Evolutionary conservation across 371 early-diverging fungal species (phyloP), one percentile per base, ranked within the genome.

Genomic region (Caulochytrium protostelioides): DNA sequence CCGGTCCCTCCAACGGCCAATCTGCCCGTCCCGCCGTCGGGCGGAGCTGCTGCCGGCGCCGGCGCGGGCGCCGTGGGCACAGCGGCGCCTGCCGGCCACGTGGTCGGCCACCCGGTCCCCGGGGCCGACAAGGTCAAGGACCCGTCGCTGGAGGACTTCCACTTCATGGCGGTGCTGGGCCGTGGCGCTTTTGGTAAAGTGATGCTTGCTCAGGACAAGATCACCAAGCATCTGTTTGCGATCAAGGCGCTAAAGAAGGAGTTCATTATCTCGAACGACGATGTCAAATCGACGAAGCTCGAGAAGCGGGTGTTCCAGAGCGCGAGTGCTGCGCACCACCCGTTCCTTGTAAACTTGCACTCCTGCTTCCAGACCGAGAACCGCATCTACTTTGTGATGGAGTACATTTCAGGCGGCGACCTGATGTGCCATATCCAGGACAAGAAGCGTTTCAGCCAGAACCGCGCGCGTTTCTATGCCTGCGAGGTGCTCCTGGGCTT

Each of bases 361-460:
- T 58, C 61, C 22, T 55, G 59, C 36, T 72, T 74, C 44, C 65
- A 72, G 35, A 61, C 68, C 21, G 46, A 56, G n/a, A 49, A 46
- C 13, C 52, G 71, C 12, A 38, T 75, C 5, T 74, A 65, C 40
- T 63, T 78, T 39, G 67, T 76, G 13, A 68, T 76, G 72, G 77
- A 78, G 38, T 78, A 75, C 48, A 61, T 72, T 2, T 38, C 47
- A 16, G 79, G 79, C 15, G 79, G 79, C 19, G 79, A 78, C 43
- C 46, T 79, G 39, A 68, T 76, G 63, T 68, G 53, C 34, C 65
- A 63, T 42, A 74, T 59, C 22, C 57, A 52, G 38, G 44, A 54
- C 31, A 49, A 55, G 38, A 50, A 56, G 29, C 35, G 62, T 41
- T 57, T 58, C 48, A 20, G 32, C 27, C 57, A 59, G 38, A 43